A percentile compares a stretch with the other conserved stretches of the same genome.
phyloP scores from a whole-genome alignment of 495 filamentous ascomycete genomes.

The Podospora anserina region DNA sequence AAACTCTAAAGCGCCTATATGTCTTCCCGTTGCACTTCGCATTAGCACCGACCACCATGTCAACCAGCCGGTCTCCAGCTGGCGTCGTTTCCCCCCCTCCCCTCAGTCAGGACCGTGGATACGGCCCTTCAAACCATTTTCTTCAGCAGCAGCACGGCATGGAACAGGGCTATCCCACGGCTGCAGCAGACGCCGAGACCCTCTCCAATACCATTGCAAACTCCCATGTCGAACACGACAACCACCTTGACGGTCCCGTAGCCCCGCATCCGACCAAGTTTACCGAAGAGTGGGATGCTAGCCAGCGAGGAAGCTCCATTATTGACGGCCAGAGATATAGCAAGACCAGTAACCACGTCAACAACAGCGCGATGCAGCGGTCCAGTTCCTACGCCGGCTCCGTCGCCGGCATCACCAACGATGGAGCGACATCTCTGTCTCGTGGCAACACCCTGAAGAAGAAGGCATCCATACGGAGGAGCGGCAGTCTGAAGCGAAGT shows the following conservation, averaged over 20 bases:
- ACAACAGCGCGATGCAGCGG: conserved; percentile 44
- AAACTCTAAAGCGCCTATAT: conserved; percentile 9
- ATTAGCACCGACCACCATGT: conserved; percentile 20
- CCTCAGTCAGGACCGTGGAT: conserved; percentile 17
- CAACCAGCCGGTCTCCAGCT: conserved; percentile 23
- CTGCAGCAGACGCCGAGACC: conserved; percentile 37
- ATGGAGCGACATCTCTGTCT: conserved; percentile 48
- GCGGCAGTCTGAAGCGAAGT: conserved; percentile 71
- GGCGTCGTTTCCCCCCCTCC: conserved; percentile 20
- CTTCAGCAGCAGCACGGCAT: conserved; percentile 20
- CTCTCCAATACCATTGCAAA: conserved; percentile 44
- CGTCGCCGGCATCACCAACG: conserved; percentile 25
- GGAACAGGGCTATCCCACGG: conserved; percentile 17
- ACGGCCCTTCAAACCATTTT: conserved; percentile 20
- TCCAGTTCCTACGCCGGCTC: conserved; percentile 49
- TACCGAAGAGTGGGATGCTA: conserved; percentile 70
- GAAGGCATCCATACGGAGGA: conserved; percentile 70
- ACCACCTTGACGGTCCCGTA: conserved; percentile 22
- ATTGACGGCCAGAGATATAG: conserved; percentile 38
- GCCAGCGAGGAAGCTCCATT: conserved; percentile 62
- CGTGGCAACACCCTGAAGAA: conserved; percentile 82
- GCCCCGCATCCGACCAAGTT: conserved; percentile 48
- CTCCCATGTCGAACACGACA: conserved; percentile 35
- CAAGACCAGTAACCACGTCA: background rate
- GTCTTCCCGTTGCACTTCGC: conserved; percentile 15